A percentile compares a stretch with the other conserved stretches of the same genome.
These are phyloP conservation scores for Aspergillus aculeatus DNA, from an alignment of 2,329 filamentous ascomycete species.

Conservation along the genomic window DNA sequence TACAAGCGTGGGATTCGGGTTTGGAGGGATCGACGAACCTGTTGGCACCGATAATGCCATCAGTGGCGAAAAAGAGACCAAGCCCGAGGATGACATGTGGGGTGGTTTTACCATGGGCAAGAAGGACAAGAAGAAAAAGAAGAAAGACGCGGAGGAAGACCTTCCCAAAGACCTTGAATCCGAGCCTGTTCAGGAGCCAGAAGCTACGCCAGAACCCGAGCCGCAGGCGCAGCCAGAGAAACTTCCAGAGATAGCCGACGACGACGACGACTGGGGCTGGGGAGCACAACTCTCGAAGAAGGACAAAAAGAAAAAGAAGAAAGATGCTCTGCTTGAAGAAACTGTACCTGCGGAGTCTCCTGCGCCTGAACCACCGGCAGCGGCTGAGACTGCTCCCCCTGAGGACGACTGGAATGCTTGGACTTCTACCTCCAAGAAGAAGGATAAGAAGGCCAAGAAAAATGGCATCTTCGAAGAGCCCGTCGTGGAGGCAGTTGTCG, in stretches of 20 bases:
- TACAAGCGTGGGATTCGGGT: conserved; percentile 41
- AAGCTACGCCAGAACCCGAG: conserved; percentile 10
- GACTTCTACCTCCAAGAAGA: conserved; percentile 35
- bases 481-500: conserved; percentile 11
- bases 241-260: conserved; percentile 18
- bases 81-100: conserved; percentile 40
- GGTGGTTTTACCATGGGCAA: conserved; percentile 39
- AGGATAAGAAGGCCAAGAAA: conserved; percentile 44
- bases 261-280: conserved; percentile 36
- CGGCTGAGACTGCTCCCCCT: conserved; percentile 23
- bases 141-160: conserved; percentile 24
- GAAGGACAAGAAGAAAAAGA: conserved; percentile 50
- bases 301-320: conserved; percentile 36
- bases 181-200: conserved; percentile 23
- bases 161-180: conserved; percentile 21
- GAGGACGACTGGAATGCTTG: conserved; percentile 40
- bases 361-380: conserved; percentile 30
- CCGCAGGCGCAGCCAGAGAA: conserved; percentile 11
- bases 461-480: conserved; percentile 26
- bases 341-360: conserved; percentile 25
- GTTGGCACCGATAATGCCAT: conserved; percentile 40
- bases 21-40: conserved; percentile 37
- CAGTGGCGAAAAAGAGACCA: conserved; percentile 41
- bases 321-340: conserved; percentile 6
- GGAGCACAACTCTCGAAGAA: conserved; percentile 28